These are phyloP conservation scores for Penicillium sp. DNA, from an alignment of 2,329 filamentous ascomycete species.

Conservation along the genomic window DNA sequence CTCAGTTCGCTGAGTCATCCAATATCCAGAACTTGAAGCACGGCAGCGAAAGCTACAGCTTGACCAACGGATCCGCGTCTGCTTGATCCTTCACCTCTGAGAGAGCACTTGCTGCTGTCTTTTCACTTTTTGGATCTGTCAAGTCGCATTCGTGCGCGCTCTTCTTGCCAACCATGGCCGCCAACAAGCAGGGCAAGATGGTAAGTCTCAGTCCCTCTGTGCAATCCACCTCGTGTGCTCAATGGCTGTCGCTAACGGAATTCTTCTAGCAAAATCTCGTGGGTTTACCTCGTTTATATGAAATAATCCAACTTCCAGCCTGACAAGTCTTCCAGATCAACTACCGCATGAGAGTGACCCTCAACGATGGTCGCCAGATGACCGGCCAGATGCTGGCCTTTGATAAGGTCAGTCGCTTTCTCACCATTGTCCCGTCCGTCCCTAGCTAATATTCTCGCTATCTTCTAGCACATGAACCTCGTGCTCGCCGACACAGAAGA, in stretches of 20 bases:
- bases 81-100: constrained; percentile 19
- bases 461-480: constrained; percentile 90
- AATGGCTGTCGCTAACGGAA: constrained; percentile 57
- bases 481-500: constrained; percentile 98
- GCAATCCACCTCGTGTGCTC: constrained; percentile 17
- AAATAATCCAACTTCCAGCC: constrained; percentile 3
- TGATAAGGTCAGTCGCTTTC: constrained; percentile 73
- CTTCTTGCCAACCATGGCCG: constrained; percentile 55
- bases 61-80: constrained; percentile 22
- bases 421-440: constrained; percentile 4
- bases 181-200: constrained; percentile 99
- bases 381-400: constrained; percentile 98
- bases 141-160: constrained; percentile 54
- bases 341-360: constrained; percentile 96
- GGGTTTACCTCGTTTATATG: constrained; percentile 39
- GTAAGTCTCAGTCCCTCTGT: constrained; percentile 62
- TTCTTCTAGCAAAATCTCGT: constrained; percentile 65
- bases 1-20: constrained; percentile 13
- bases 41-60: constrained; percentile 23
- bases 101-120: constrained; percentile 29
- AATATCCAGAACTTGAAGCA: constrained; percentile 20
- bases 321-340: constrained; percentile 79
- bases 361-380: constrained; percentile 95
- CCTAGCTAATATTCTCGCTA: constrained; percentile 9
- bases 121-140: constrained; percentile 32